phyloP scores from a whole-genome alignment of 2,329 filamentous ascomycete species.

The Grosmannia clavigera region DNA sequence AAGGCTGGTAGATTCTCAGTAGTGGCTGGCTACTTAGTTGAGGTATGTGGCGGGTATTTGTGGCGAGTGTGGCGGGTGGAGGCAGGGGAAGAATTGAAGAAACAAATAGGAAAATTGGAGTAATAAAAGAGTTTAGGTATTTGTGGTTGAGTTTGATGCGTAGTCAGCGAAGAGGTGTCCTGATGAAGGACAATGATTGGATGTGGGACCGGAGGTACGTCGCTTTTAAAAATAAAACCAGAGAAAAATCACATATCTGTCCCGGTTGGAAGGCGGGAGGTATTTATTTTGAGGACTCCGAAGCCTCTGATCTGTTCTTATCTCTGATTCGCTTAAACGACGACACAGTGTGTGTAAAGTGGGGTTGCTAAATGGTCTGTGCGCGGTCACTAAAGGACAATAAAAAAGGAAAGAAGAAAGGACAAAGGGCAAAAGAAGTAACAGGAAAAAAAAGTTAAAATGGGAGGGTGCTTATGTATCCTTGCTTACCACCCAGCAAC shows the following conservation, averaged over 20 bases:
- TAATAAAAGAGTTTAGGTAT: slow-evolving; percentile 6
- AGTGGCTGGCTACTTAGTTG: slow-evolving; percentile 5
- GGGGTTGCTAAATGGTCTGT: slow-evolving; percentile 3
- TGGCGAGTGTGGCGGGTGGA: slow-evolving; percentile 8
- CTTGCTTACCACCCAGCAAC: slow-evolving; percentile 1
- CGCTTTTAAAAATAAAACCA: slow-evolving; percentile 16
- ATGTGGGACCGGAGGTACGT: slow-evolving; percentile 8
- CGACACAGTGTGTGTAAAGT: slow-evolving; percentile 8
- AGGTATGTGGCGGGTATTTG: background rate
- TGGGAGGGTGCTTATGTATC: slow-evolving; percentile 9
- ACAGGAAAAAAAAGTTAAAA: slow-evolving; percentile 4
- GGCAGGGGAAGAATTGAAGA: slow-evolving; percentile 1
- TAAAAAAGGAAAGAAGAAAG: slow-evolving; percentile 3
- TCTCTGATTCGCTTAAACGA: slow-evolving; percentile 16
- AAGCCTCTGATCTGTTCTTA: slow-evolving; percentile 17
- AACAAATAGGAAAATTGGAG: slow-evolving; percentile 17
- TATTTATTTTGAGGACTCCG: slow-evolving; percentile 23
- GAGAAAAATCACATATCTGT: slow-evolving; percentile 20
- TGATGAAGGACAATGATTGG: slow-evolving; percentile 9
- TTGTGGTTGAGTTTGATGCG: background rate
- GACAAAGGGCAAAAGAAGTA: slow-evolving; percentile 4
- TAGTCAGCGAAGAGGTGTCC: slow-evolving; percentile 3
- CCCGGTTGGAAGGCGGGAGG: slow-evolving; percentile 21
- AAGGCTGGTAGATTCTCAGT: slow-evolving; percentile 7
- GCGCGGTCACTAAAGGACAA: slow-evolving; percentile 3